These are phyloP conservation scores for Clausena lansium DNA, from an alignment of 345 rosid genomes.

Conservation along the genomic window DNA sequence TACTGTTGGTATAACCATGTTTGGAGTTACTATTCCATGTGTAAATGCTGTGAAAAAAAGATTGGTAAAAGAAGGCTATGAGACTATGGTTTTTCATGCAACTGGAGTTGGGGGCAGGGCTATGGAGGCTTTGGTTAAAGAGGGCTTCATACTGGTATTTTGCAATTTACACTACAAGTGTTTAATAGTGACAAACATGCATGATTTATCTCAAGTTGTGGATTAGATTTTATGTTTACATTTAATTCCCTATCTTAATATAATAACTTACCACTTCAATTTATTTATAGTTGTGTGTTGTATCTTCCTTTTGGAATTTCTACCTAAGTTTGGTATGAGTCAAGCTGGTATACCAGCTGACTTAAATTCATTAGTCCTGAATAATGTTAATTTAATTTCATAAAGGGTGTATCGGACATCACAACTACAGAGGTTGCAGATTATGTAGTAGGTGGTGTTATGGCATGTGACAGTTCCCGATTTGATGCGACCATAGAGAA, in stretches of 20 bases:
- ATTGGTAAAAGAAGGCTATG: slow-evolving; percentile 67
- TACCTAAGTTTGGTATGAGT: neutral
- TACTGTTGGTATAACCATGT: slow-evolving; percentile 89
- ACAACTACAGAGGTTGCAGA: slow-evolving; percentile 98
- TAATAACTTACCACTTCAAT: neutral
- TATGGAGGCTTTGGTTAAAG: slow-evolving; percentile 78
- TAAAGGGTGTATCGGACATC: slow-evolving; percentile 78
- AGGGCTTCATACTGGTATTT: slow-evolving; percentile 81
- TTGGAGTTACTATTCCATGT: slow-evolving; percentile 91
- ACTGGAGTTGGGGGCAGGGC: slow-evolving; percentile 95
- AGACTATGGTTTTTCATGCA: slow-evolving; percentile 88
- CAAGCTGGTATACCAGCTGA: neutral
- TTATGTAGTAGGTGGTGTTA: slow-evolving; percentile 84
- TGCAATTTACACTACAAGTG: neutral
- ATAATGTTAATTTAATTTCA: neutral
- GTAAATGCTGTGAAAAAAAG: slow-evolving; percentile 66
- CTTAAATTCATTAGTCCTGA: neutral
- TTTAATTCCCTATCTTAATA: neutral
- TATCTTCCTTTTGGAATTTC: neutral
- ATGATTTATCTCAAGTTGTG: neutral
- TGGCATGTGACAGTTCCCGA: slow-evolving; percentile 89
- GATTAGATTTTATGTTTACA: neutral
- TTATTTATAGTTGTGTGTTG: neutral
- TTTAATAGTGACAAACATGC: neutral
- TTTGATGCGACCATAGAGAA: slow-evolving; percentile 71